Base-by-base conservation (phyloP, 1,284 basidiomycete species). In the Trichosporon sp. region DNA sequence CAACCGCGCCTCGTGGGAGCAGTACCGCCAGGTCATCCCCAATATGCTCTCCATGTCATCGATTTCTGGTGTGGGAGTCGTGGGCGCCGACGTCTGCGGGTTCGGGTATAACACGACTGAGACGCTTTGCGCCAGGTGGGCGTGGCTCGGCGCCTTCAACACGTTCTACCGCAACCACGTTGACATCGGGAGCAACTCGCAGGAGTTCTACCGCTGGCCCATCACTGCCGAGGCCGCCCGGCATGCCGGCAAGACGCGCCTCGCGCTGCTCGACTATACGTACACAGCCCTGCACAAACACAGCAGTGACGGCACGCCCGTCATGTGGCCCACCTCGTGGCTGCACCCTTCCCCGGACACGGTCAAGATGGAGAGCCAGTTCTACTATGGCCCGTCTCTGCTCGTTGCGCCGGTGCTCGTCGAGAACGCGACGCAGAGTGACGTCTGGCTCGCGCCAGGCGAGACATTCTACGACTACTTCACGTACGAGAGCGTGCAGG, bases 61-160 rank as follows among this genome's bases (percentile, higher is more conserved):
- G 1, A 21, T 78, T 16, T 56, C 59, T 6, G 69, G 73, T 12
- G 63, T 70, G 4, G 71, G 69, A 7, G 89, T 92, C 81, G 90
- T 91, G 31, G 91, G 91, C 16, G 89, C 91, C 1, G 91, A 92
- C 74, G 88, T 88, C 0, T 91, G 84, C 61, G 84, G 84, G 11
- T 84, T 84, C 70, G 75, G 87, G 73, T 88, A 85, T 0, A 92
- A 93, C 81, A 89, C 90, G 0, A 88, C 91, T 76, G 92, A 94
- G 80, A 91, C 92, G 79, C 86, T 94, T 6, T 92, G 91, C 80
- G 90, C 90, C 72, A 87, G 92, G 21, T 93, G 92, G 92, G 68
- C 72, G 1, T 73, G 72, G 72, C 85, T 93, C 11, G 86, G 90
- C 1, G 91, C 91, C 0, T 85, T 85, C 78, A 80, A 76, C 73